Evolutionary conservation across 2,329 filamentous ascomycete species (phyloP), one percentile per base, ranked within the genome.

Genomic region (Teratosphaeria nubilosa): DNA sequence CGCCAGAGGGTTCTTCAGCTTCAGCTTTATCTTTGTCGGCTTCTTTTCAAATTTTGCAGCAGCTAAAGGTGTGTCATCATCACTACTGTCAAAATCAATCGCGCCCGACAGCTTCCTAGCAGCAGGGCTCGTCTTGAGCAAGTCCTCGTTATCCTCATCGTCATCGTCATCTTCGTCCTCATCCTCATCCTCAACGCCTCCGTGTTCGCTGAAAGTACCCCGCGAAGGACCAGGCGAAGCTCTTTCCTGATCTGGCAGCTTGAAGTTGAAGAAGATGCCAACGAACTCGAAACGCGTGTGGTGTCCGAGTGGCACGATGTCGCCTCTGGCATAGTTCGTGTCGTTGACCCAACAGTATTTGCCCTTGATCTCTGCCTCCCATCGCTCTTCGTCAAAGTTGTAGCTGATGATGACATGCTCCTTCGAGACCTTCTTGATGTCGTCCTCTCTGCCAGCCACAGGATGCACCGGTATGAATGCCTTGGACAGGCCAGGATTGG

Each of bases 381-480:
- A 91, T 6, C 82, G 75, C 22, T 82, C 78, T 48, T 78, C 78
- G 13, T 82, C 76, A 61, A 81, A 77, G 66, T 88, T 87, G 73
- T 86, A 91, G 53, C 81, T 77, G 64, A 92, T 89, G 66, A 84
- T 86, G 54, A 89, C 76, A 70, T 92, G 88, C 64, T 86, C 77
- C 60, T 87, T 79, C 3, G 88, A 91, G 57, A 91, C 91, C 55
- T 81, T 82, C 68, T 87, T 88, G 55, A 87, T 88, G 62, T 81
- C 83, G 60, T 72, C 77, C 2, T 83, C 81, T 60, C 83, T 81
- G 0, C 83, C 84, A 34, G 24, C 34, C 25, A 45, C 25, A 3
- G 87, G 88, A 70, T 91, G 88, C 51, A 91, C 88, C 34, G 83
- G 83, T 54, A 91, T 79, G 59, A 88, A 80, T 2, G 86, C 84